Conservation (phyloP, 495 filamentous ascomycete species). For the Aeminium ludgeri region DNA sequence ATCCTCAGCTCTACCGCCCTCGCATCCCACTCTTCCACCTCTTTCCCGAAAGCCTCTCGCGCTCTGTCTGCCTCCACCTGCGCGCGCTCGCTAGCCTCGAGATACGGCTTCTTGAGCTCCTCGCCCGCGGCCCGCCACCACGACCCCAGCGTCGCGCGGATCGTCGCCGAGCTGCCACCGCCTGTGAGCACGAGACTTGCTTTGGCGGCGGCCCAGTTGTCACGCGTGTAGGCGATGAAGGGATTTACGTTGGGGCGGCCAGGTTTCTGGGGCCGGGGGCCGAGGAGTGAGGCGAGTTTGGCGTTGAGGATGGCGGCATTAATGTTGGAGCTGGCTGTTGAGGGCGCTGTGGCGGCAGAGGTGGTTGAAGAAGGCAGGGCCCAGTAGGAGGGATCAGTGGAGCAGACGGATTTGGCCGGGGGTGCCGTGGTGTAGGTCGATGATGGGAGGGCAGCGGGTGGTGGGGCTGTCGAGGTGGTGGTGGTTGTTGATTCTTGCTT, state of each 20-base stretch:
- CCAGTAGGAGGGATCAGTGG: conserved; percentile 11
- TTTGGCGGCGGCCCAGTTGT: conserved; percentile 60
- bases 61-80: conserved; percentile 44
- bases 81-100: conserved; percentile 50
- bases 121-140: conserved; percentile 71
- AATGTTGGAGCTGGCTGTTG: too few relatives aligned
- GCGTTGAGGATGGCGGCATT: conserved; percentile 55
- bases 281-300: conserved; percentile 51
- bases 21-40: conserved; percentile 52
- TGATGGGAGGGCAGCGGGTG: conserved; percentile 27
- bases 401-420: conserved; percentile 27
- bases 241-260: conserved; percentile 49
- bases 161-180: conserved; percentile 51
- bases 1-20: conserved; percentile 40
- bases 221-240: conserved; percentile 54
- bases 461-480: conserved; percentile 3
- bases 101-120: conserved; percentile 55
- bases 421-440: conserved; percentile 9
- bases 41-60: conserved; percentile 38
- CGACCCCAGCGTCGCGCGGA: conserved; percentile 62
- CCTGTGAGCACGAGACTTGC: conserved; percentile 51
- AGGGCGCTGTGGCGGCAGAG: too few relatives aligned
- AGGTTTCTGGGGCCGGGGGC: conserved; percentile 54
- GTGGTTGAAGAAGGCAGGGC: conserved; percentile 4
- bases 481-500: conserved; percentile 8